Evolutionary conservation across 2,329 filamentous ascomycete species (phyloP), one percentile per base, ranked within the genome.

Genomic region (Arthrobotrys megalospora): DNA sequence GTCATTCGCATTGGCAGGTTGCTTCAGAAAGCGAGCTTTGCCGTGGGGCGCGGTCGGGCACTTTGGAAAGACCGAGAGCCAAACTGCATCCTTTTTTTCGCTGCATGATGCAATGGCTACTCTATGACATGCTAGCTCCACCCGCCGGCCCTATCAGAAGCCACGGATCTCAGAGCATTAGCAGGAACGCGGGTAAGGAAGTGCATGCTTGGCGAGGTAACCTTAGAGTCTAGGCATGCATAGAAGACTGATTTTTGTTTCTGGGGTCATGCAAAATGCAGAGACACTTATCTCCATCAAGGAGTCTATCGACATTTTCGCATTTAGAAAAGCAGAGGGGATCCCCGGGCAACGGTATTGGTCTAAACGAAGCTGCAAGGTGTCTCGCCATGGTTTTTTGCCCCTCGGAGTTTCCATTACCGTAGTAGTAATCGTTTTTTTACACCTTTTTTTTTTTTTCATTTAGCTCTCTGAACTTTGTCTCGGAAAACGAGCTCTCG

Each of bases 21-120:
- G 52, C 36, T 69, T 69, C 52, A 58, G 24, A 69, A 69, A 58
- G 41, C 66, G 52, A 69, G 16, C 36, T 28, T 19, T 10, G 53
- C 32, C 55, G 52, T 63, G 58, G 60, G 60, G 60, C 55, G 43
- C 55, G 55, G 41, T 45, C 41, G 41, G 55, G 3, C 36, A 60
- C 36, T 60, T 60, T 43, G 36, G 10, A 45, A 45, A 19, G 19
- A 28, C 19, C 16, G 32, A 38, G 5, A 69, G 34, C 16, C 45
- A 65, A 41, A 41, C 36, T 60, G 21, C 38, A 60, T 21, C 36
- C 3, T 38, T 64, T 36, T 62, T 41, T 50, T 50, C 21, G 48
- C 52, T 75, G 70, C 70, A 68, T 75, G 63, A 75, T 75, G 70
- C 70, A 67, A 75, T 75, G 66, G 34, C 50, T 48, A 16, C 24